Conservation (phyloP, 257 asterid species). For the Capsicum baccatum region DNA sequence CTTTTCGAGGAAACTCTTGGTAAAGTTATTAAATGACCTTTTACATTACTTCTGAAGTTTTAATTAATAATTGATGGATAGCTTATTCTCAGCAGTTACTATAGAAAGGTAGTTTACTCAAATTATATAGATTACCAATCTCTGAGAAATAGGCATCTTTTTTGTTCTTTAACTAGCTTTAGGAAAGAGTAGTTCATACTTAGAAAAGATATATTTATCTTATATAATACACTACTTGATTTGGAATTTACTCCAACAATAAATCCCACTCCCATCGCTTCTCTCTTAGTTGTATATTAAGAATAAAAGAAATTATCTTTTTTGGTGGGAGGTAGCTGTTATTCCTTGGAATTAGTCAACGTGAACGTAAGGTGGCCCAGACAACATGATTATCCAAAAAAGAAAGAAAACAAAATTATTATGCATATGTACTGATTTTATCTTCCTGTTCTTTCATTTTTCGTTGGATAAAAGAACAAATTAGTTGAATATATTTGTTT, state of each 20-base stretch:
- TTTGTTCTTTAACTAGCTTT: not conserved
- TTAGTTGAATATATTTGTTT: slow-evolving; percentile 1
- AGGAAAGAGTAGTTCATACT: not conserved
- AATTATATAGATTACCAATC: not conserved
- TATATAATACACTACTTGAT: not conserved
- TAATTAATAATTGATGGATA: not conserved
- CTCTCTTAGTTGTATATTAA: not conserved
- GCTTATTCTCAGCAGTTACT: not conserved
- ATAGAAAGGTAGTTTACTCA: not conserved
- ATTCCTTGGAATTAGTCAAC: not conserved
- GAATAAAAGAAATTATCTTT: not conserved
- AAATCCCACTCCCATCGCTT: not conserved
- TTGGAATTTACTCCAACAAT: not conserved
- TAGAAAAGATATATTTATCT: not conserved
- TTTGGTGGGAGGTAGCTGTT: not conserved
- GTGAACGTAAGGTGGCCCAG: not conserved
- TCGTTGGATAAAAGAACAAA: not conserved
- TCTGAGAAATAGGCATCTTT: not conserved
- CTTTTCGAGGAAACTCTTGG: not conserved
- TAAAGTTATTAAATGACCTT: not conserved
- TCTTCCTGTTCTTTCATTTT: not conserved
- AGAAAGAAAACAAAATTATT: too few species aligned
- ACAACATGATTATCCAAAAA: not conserved
- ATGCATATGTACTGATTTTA: too few species aligned
- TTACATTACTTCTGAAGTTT: not conserved